These are phyloP conservation scores for Ogataea degrootiae DNA, from an alignment of 805 yeast species.

Conservation along the genomic window DNA sequence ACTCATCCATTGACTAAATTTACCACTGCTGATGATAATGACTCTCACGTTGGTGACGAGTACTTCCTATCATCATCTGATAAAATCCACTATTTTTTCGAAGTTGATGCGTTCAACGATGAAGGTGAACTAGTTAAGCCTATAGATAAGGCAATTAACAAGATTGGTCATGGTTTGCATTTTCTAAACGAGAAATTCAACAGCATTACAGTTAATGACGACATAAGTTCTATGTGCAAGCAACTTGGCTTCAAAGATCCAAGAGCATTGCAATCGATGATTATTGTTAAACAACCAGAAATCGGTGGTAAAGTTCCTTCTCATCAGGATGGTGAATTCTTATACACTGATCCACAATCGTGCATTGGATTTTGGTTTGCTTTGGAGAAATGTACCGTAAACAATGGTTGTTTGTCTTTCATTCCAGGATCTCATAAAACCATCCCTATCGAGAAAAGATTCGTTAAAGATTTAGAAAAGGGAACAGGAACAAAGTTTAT, in stretches of 20 bases:
- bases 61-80: slow-evolving; percentile 68
- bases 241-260: slow-evolving; percentile 58
- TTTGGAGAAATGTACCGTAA: slow-evolving; percentile 61
- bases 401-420: slow-evolving; percentile 66
- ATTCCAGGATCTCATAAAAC: slow-evolving; percentile 67
- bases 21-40: slow-evolving; percentile 46
- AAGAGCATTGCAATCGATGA: slow-evolving; percentile 71
- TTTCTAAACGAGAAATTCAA: slow-evolving; percentile 46
- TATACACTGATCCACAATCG: slow-evolving; percentile 64
- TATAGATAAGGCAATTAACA: slow-evolving; percentile 58
- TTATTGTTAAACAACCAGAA: slow-evolving; percentile 73
- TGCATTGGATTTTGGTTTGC: slow-evolving; percentile 84
- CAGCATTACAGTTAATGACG: slow-evolving; percentile 45
- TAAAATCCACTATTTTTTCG: slow-evolving; percentile 65
- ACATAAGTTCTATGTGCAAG: slow-evolving; percentile 46
- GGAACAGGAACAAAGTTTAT: slow-evolving; percentile 56
- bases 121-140: slow-evolving; percentile 49
- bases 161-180: slow-evolving; percentile 78
- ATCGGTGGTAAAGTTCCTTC: slow-evolving; percentile 71
- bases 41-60: slow-evolving; percentile 65
- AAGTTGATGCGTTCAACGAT: slow-evolving; percentile 59
- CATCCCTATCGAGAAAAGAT: slow-evolving; percentile 53
- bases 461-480: slow-evolving; percentile 48
- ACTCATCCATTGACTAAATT: slow-evolving; percentile 68
- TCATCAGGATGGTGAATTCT: slow-evolving; percentile 71